Evolutionary conservation across 129 eudicot species (phyloP), one percentile per base, ranked within the genome.

Genomic region (Helianthus annuus): DNA sequence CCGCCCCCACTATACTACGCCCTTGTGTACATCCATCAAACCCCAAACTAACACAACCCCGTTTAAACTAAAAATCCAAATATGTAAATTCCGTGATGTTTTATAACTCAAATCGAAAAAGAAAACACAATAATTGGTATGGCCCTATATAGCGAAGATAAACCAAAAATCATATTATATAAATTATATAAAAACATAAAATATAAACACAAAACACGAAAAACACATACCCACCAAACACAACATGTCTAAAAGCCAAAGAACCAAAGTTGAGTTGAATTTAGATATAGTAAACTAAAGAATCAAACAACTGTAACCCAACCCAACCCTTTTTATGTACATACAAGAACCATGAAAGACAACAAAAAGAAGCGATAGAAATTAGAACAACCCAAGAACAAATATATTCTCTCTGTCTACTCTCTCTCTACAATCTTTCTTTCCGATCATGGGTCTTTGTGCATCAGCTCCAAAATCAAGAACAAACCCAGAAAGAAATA

Each of bases 401-500:
- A 54, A 71, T 64, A 67, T 63, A 73, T 56, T 55, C 55, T 72
- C 79, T 67, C 76, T 67, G 61, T 66, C 76, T 52, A 38, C 12
- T 69, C 60, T 75, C 54, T 64, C 55, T 38, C 74, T 64, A 11
- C 36, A 32, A 32, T 32, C 36, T 32, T 32, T 32, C 13, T 42
- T 71, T 42, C 66, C 46, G 55, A 6, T 73, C 80, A 88, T 88
- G 95, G 95, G 95, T 48, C 85, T 88, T 48, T 85, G 89, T 78
- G 82, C 74, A 55, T 88, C 95, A 27, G 77, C 89, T 27, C 76
- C 84, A 19, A 67, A 69, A 67, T 60, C 85, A 17, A 85, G 69
- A 69, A 82, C 83, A 10, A 73, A 63, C 82, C 90, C 87, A 71
- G 83, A 82, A 82, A 82, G 70, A 15, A 75, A 84, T 54, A 75